Base-by-base conservation (phyloP, 345 rosid species). In the Pistacia integerrima region DNA sequence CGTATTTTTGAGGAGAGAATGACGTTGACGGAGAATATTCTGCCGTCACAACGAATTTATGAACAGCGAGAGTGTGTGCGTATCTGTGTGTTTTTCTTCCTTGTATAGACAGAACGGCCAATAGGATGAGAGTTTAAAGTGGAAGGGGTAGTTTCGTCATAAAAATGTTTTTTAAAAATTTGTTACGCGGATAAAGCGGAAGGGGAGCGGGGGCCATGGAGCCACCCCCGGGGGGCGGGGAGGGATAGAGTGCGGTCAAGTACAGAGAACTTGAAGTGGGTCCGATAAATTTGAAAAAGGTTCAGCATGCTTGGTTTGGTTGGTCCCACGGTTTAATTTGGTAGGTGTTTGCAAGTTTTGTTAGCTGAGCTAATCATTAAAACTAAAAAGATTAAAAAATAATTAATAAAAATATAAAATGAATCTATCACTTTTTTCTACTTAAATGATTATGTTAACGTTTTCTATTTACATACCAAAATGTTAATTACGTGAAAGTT, bases 161-260 rank as follows among this genome's bases (percentile, higher is more conserved):
- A 13, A n/a, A 14, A 3, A 10, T 8, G 41, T 8, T 64, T 65
- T 81, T 75, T 33, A 81, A 81, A 72, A 2, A 1, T 73, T 81
- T 4, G 35, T 67, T 76, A 72, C 86, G 90, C 88, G 84, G 75
- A 77, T 67, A 72, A 56, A 55, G 83, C 83, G 83, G 83, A 60
- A 18, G 62, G 49, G 49, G 78, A 33, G 80, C 54, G 75, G 80
- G 76, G 77, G 74, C 25, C 25, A 25, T 25, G 25, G 25, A 25
- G n/a, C n/a, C n/a, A n/a, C 25, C 25, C 25, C 44, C 11, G 20
- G n/a, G 17, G 33, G 3, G 2, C 20, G 25, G 35, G 57, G 16
- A 41, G 38, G 22, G 25, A 64, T 63, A 0, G 12, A 4, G 33
- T 79, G 61, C 51, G 8, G 35, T 59, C 64, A 55, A 41, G 57